Conservation (phyloP, 2,329 filamentous ascomycete species). For the Xylariales sp. region DNA sequence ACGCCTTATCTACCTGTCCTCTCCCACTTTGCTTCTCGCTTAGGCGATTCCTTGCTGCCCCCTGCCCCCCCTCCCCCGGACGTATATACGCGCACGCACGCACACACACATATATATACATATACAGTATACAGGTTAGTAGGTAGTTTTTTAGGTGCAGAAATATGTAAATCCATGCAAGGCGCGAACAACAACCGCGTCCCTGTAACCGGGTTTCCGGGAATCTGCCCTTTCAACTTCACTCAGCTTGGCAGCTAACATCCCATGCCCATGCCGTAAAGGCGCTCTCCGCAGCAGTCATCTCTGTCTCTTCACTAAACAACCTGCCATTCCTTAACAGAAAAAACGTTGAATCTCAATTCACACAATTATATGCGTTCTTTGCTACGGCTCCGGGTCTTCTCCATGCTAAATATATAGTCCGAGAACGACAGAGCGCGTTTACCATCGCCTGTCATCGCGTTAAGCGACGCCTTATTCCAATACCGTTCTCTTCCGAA, state of each 20-base stretch:
- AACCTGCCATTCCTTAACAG: background rate
- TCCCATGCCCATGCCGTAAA: background rate
- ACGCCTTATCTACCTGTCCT: slow-evolving; percentile 15
- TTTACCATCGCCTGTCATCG: background rate
- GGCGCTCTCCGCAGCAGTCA: background rate
- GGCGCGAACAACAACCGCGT: slow-evolving; percentile 21
- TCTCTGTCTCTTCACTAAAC: too few relatives aligned
- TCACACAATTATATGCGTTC: slow-evolving; percentile 26
- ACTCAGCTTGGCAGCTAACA: slow-evolving; percentile 2
- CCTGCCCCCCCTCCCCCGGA: background rate
- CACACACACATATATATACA: slow-evolving; percentile 5
- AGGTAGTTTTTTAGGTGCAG: slow-evolving; percentile 2
- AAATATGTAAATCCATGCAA: slow-evolving; percentile 18
- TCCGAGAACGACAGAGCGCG: slow-evolving; percentile 6
- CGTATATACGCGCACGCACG: slow-evolving; percentile 1
- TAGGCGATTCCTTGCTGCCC: slow-evolving; percentile 14
- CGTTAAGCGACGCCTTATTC: background rate
- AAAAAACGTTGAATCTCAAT: slow-evolving; percentile 27
- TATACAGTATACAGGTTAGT: background rate
- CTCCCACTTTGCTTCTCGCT: slow-evolving; percentile 23
- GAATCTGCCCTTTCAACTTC: background rate
- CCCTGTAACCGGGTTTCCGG: slow-evolving; percentile 30
- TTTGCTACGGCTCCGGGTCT: slow-evolving; percentile 14
- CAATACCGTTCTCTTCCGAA: slow-evolving; percentile 10
- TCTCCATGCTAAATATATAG: background rate